Evolutionary conservation across 257 asterid species (phyloP).

Genomic region (Plectranthus barbatus): DNA sequence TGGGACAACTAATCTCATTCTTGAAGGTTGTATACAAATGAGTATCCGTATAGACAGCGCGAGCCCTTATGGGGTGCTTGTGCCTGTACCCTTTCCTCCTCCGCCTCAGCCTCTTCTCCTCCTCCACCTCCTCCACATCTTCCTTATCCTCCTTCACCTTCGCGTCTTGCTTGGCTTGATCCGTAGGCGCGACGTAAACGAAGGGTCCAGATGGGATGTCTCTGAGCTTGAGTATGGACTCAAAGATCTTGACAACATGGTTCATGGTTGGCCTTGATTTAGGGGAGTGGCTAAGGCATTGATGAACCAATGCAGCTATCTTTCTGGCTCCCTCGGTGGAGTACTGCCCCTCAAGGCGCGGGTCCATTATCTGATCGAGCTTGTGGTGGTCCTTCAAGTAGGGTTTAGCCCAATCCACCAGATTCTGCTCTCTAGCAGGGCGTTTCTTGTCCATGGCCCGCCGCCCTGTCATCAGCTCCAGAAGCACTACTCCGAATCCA

Average conservation of each 20-base stretch:
- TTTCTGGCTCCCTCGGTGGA: conserved; percentile 57
- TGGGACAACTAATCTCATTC: conserved; percentile 20
- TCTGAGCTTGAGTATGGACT: conserved; percentile 28
- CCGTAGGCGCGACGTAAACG: conserved; percentile 39
- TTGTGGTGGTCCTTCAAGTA: conserved; percentile 55
- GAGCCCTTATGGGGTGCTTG: conserved; percentile 32
- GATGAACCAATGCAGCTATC: conserved; percentile 59
- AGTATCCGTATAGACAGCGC: conserved; percentile 42
- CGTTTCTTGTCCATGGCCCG: conserved; percentile 51
- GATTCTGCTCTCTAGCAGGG: conserved; percentile 39
- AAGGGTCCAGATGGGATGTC: conserved; percentile 51
- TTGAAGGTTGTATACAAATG: conserved; percentile 23
- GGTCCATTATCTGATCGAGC: conserved; percentile 52
- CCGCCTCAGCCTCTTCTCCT: neutral
- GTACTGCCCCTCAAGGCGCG: conserved; percentile 66
- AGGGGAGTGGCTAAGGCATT: conserved; percentile 47
- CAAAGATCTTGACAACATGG: conserved; percentile 45
- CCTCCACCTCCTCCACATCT: conserved; percentile 15
- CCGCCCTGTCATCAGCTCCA: conserved; percentile 63
- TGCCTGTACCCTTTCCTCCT: conserved; percentile 36
- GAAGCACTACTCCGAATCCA: conserved; percentile 66
- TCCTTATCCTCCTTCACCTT: conserved; percentile 7
- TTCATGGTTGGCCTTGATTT: conserved; percentile 65
- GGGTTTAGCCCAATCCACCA: conserved; percentile 80
- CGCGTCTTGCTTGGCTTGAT: conserved; percentile 9